Conservation (phyloP, 495 filamentous ascomycete species). For the Neurospora sp. region DNA sequence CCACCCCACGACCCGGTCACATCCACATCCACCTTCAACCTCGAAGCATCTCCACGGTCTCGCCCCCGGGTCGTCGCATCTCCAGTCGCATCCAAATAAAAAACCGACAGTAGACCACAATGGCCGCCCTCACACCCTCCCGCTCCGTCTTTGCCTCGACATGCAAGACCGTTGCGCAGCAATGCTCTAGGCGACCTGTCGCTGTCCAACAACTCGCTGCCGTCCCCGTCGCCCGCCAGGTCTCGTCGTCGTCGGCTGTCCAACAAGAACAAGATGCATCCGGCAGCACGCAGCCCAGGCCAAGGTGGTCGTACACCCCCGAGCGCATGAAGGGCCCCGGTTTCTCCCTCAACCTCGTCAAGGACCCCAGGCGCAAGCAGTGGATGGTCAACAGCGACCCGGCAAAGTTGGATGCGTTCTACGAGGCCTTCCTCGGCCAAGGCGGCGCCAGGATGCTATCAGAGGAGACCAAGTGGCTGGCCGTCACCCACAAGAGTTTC, state of each 20-base stretch:
- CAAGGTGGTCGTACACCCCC: constrained; percentile 79
- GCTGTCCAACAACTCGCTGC: constrained; percentile 4
- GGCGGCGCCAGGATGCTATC: constrained; percentile 62
- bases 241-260: constrained; percentile 11
- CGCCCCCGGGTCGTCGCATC: background rate
- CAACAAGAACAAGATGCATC: constrained; percentile 1
- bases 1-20: background rate
- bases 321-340: constrained; percentile 62
- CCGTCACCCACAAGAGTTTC: constrained; percentile 96
- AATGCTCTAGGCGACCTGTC: constrained; percentile 8
- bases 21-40: background rate
- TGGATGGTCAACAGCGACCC: constrained; percentile 70
- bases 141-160: constrained; percentile 17
- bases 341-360: constrained; percentile 44
- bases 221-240: constrained; percentile 6
- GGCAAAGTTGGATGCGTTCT: constrained; percentile 59
- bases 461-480: constrained; percentile 93
- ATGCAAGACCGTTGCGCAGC: constrained; percentile 9
- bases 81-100: background rate
- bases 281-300: constrained; percentile 19
- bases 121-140: constrained; percentile 20
- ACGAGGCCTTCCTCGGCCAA: constrained; percentile 58
- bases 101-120: constrained; percentile 1
- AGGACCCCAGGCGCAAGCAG: constrained; percentile 32
- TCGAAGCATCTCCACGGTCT: background rate